These are phyloP conservation scores for Mariannaea sp. DNA, from an alignment of 2,329 filamentous ascomycete genomes.

Conservation along the genomic window DNA sequence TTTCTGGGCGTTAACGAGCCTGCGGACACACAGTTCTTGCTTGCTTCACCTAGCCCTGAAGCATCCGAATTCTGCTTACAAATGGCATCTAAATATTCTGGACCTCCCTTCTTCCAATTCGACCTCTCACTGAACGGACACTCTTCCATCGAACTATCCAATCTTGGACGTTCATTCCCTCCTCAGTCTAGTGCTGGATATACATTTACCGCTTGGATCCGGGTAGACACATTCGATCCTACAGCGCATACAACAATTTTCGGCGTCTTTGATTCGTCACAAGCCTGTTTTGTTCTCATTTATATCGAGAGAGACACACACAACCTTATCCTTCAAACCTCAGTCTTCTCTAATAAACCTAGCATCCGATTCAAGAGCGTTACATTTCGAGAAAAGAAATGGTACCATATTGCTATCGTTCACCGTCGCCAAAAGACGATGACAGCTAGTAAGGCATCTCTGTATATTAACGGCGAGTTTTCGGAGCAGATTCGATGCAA, in stretches of 20 bases:
- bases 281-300: slow-evolving; percentile 90
- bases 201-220: slow-evolving; percentile 87
- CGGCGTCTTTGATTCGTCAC: slow-evolving; percentile 87
- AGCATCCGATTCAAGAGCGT: slow-evolving; percentile 92
- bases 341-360: slow-evolving; percentile 80
- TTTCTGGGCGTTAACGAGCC: slow-evolving; percentile 77
- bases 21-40: slow-evolving; percentile 80
- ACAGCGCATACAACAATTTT: slow-evolving; percentile 92
- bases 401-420: slow-evolving; percentile 93
- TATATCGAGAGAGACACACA: slow-evolving; percentile 93
- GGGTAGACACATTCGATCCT: slow-evolving; percentile 84
- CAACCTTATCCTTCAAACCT: slow-evolving; percentile 95
- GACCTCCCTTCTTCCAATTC: slow-evolving; percentile 89
- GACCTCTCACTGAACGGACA: slow-evolving; percentile 88
- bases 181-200: slow-evolving; percentile 81
- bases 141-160: slow-evolving; percentile 86
- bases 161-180: slow-evolving; percentile 83
- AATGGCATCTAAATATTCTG: slow-evolving; percentile 74
- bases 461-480: slow-evolving; percentile 94
- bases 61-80: slow-evolving; percentile 73
- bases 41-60: slow-evolving; percentile 56
- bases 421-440: slow-evolving; percentile 80
- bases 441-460: slow-evolving; percentile 76
- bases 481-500: slow-evolving; percentile 88
- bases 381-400: slow-evolving; percentile 73